Evolutionary conservation across 176 grass and related monocot genomes (phyloP).

Genomic region (Pontederia paniculata): DNA sequence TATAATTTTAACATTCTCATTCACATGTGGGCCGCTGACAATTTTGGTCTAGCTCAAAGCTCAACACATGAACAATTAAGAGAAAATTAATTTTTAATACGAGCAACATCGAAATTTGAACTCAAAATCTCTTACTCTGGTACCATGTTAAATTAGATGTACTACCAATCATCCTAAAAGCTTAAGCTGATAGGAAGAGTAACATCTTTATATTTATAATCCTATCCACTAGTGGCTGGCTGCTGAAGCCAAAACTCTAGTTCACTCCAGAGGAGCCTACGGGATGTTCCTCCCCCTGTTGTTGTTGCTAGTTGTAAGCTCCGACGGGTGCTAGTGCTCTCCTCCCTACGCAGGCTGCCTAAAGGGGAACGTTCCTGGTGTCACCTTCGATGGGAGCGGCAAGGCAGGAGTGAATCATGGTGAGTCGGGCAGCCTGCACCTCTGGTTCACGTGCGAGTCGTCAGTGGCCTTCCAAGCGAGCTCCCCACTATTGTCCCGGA

Average conservation of each 20-base stretch:
- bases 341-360: constrained; percentile 15
- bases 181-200: too few species aligned
- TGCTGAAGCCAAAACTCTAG: constrained; percentile 36
- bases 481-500: constrained; percentile 76
- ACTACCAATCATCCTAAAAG: too few species aligned
- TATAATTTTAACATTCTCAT: too few species aligned
- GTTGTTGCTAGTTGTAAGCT: constrained; percentile 6
- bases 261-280: constrained; percentile 11
- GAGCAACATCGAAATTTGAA: too few species aligned
- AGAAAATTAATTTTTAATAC: too few species aligned
- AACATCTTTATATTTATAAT: too few species aligned
- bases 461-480: constrained; percentile 81
- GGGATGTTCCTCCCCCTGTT: not conserved
- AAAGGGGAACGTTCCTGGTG: constrained; percentile 36
- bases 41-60: too few species aligned
- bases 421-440: constrained; percentile 49
- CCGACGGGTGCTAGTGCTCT: constrained; percentile 20
- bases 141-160: too few species aligned
- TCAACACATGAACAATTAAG: too few species aligned
- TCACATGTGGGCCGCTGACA: too few species aligned
- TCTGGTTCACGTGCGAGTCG: constrained; percentile 38
- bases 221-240: constrained; percentile 64
- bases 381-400: constrained; percentile 43
- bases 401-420: constrained; percentile 34
- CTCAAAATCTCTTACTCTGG: too few species aligned